A percentile compares a stretch with the other conserved stretches of the same genome.
phyloP scores from a whole-genome alignment of 495 filamentous ascomycete genomes.

The Filosporella fistucella region DNA sequence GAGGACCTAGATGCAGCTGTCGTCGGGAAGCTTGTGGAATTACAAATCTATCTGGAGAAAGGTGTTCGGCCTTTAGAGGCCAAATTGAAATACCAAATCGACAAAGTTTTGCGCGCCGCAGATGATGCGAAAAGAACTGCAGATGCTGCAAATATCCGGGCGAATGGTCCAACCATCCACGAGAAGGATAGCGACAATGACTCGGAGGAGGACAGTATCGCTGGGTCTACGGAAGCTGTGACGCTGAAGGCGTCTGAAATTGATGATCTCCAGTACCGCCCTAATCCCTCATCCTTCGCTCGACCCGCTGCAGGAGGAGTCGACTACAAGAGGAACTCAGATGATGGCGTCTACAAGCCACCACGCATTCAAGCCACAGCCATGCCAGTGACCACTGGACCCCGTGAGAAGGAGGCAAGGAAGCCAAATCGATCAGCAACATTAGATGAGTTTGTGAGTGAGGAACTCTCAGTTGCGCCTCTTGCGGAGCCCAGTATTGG shows the following conservation, averaged over 20 bases:
- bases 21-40: conserved; percentile 77
- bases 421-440: conserved; percentile 62
- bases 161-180: conserved; percentile 25
- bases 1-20: conserved; percentile 50
- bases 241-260: conserved; percentile 20
- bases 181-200: conserved; percentile 34
- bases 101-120: conserved; percentile 83
- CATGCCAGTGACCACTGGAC: conserved; percentile 55
- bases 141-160: conserved; percentile 25
- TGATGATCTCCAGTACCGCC: conserved; percentile 65
- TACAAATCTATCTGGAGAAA: conserved; percentile 83
- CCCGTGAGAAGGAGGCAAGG: conserved; percentile 49
- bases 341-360: conserved; percentile 71
- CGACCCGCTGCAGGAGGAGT: conserved; percentile 34
- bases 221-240: conserved; percentile 15
- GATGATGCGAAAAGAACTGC: conserved; percentile 59
- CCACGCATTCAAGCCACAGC: conserved; percentile 76
- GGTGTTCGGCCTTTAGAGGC: conserved; percentile 86
- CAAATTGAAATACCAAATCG: conserved; percentile 80
- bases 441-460: conserved; percentile 79
- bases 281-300: conserved; percentile 56
- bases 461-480: conserved; percentile 74
- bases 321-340: conserved; percentile 26
- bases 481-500: conserved; percentile 79
- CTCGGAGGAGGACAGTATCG: conserved; percentile 27